These are phyloP conservation scores for Vanderwaltozyma verrucispora DNA, from an alignment of 805 yeast species.

Conservation along the genomic window DNA sequence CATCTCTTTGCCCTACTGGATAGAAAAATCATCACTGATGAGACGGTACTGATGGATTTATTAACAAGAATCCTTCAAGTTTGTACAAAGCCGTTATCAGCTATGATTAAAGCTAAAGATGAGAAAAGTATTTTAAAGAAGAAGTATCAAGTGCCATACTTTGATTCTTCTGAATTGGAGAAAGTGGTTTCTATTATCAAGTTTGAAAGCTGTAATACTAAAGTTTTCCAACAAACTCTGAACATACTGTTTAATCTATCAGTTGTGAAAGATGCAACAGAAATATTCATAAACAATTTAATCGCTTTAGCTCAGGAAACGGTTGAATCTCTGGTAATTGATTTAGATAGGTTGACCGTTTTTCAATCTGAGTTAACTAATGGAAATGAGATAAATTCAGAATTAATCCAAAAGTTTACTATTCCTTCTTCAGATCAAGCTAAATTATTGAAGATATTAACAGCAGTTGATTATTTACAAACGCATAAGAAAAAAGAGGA, in stretches of 20 bases:
- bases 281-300: constrained; percentile 56
- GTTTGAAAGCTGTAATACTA: constrained; percentile 75
- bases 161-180: constrained; percentile 53
- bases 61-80: constrained; percentile 66
- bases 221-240: constrained; percentile 75
- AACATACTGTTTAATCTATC: constrained; percentile 72
- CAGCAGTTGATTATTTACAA: constrained; percentile 78
- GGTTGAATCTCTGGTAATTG: constrained; percentile 44
- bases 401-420: constrained; percentile 56
- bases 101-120: constrained; percentile 37
- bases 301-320: constrained; percentile 52
- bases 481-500: constrained; percentile 30
- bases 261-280: constrained; percentile 47
- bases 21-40: constrained; percentile 55
- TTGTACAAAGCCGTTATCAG: constrained; percentile 60
- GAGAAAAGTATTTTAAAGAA: constrained; percentile 19
- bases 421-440: constrained; percentile 81
- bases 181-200: constrained; percentile 57
- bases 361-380: constrained; percentile 33
- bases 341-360: constrained; percentile 39
- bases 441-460: constrained; percentile 70
- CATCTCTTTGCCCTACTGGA: constrained; percentile 52
- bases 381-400: constrained; percentile 41
- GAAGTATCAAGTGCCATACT: constrained; percentile 43
- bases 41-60: constrained; percentile 64